phyloP scores from a whole-genome alignment of 768 basidiomycete genomes.

The Leccinum sublutescens region DNA sequence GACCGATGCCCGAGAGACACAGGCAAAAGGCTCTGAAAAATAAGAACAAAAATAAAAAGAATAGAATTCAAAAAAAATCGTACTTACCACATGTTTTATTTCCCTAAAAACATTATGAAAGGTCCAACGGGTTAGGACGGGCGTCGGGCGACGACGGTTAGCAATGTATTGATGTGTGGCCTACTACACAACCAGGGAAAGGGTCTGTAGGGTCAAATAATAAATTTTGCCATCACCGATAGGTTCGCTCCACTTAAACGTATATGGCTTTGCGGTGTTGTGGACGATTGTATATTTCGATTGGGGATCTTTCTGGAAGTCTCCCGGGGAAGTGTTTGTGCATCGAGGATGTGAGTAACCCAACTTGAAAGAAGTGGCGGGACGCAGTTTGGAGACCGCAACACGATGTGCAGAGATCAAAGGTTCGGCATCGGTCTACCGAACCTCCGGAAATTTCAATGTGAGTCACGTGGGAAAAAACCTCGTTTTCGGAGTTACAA shows the following conservation, averaged over 20 bases:
- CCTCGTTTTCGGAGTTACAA: background rate
- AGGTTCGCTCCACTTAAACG: background rate
- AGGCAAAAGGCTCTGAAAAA: background rate
- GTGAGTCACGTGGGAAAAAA: background rate
- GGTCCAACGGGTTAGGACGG: background rate
- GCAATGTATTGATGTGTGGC: too few relatives aligned
- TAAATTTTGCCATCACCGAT: background rate
- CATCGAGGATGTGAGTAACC: background rate
- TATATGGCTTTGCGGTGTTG: background rate
- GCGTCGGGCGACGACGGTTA: background rate
- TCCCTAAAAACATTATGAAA: background rate
- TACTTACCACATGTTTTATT: background rate
- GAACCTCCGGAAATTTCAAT: background rate
- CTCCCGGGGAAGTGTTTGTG: background rate
- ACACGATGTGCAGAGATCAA: background rate
- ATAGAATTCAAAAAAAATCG: background rate
- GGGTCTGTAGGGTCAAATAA: background rate
- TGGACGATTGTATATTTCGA: background rate
- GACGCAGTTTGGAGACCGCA: background rate
- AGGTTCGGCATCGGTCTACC: background rate
- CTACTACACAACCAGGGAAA: background rate
- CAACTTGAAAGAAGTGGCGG: background rate
- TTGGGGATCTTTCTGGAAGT: background rate
- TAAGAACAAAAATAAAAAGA: background rate
- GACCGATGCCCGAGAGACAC: background rate